These are phyloP conservation scores for Scheffersomyces illinoinensis DNA, from an alignment of 1,139 yeast genomes.

Conservation along the genomic window DNA sequence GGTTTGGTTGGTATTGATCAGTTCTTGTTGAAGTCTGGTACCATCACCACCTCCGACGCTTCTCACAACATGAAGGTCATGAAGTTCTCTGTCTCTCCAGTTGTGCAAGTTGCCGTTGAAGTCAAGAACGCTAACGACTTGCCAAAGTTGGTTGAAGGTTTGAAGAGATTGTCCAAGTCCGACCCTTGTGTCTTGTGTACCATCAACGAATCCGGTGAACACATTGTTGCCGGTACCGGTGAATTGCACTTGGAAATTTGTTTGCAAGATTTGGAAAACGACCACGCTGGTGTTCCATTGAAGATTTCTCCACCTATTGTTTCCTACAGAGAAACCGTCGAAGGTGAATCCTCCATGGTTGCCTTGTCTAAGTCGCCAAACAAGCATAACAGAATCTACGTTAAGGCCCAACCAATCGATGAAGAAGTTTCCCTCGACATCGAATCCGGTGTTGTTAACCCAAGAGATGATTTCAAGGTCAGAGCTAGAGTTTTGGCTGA, in stretches of 20 bases:
- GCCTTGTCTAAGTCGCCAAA: conserved; percentile 99
- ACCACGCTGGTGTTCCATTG: conserved; percentile 99
- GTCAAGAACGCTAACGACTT: conserved; percentile 99
- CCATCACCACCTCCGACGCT: conserved; percentile 93
- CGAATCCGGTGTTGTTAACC: conserved; percentile 87
- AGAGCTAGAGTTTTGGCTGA: conserved; percentile 99
- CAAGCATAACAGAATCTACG: conserved; percentile 99
- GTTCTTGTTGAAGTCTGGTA: conserved; percentile 99
- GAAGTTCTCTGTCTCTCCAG: conserved; percentile 99
- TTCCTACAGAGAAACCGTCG: conserved; percentile 98
- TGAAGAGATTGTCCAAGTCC: conserved; percentile 98
- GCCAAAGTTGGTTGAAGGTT: conserved; percentile 99
- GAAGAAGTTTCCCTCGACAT: conserved; percentile 94
- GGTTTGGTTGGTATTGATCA: conserved; percentile 99
- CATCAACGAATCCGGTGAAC: conserved; percentile 97
- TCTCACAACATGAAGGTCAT: conserved; percentile 99
- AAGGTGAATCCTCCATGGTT: conserved; percentile 87
- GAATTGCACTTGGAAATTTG: conserved; percentile 99
- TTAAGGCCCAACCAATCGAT: conserved; percentile 93
- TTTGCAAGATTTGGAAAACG: conserved; percentile 93
- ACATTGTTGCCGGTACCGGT: conserved; percentile 99
- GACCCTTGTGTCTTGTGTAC: conserved; percentile 95
- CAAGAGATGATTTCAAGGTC: conserved; percentile 98
- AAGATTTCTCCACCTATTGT: conserved; percentile 98
- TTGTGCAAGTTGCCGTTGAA: conserved; percentile 99